Conservation (phyloP, 805 yeast species). For the Monosporozyma aquatica region DNA sequence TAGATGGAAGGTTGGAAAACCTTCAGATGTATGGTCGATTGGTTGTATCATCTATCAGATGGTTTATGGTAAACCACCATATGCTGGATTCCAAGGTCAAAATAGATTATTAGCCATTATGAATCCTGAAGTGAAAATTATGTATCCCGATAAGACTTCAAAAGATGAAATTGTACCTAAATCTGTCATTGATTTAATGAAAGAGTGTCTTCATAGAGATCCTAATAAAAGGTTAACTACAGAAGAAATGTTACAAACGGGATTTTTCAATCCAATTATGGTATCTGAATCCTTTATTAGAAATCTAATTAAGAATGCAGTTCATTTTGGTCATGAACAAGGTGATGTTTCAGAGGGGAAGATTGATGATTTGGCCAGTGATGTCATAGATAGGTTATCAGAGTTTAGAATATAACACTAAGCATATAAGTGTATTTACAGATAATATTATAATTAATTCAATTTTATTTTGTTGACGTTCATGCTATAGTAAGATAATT, state of each 20-base stretch:
- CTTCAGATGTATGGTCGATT: constrained; percentile 96
- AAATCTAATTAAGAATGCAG: constrained; percentile 69
- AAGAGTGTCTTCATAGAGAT: constrained; percentile 61
- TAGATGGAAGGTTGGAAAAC: constrained; percentile 75
- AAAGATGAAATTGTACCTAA: constrained; percentile 55
- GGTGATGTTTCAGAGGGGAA: constrained; percentile 35
- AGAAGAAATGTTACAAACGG: constrained; percentile 47
- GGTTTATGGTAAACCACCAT: constrained; percentile 91
- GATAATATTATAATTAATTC: too few species aligned
- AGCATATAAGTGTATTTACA: too few species aligned
- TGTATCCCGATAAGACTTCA: constrained; percentile 53
- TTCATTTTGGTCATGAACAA: constrained; percentile 55
- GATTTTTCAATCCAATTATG: constrained; percentile 66
- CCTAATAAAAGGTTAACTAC: constrained; percentile 61
- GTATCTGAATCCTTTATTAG: constrained; percentile 58
- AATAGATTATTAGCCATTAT: constrained; percentile 76
- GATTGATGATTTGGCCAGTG: constrained; percentile 41
- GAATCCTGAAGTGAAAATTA: constrained; percentile 68
- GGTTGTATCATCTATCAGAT: constrained; percentile 94
- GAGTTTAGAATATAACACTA: constrained; percentile 23
- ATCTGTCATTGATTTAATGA: constrained; percentile 61
- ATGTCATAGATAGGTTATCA: constrained; percentile 45
- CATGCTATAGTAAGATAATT: too few species aligned
- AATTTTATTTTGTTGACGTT: too few species aligned
- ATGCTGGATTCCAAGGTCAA: constrained; percentile 66